phyloP scores from a whole-genome alignment of 495 filamentous ascomycete genomes.

The Penicillium soppii region DNA sequence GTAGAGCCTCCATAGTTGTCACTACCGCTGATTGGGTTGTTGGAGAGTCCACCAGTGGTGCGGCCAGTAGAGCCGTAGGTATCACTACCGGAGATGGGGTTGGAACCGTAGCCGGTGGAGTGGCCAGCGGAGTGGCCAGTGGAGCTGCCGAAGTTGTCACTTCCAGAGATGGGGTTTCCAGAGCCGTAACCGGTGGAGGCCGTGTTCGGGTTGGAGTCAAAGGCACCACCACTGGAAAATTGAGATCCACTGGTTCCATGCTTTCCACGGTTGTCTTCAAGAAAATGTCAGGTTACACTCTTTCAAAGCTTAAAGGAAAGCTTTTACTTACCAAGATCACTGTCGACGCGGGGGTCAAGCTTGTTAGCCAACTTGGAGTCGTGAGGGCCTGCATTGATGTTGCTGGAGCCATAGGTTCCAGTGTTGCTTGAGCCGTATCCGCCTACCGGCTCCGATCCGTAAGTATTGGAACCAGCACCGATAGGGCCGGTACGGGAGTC shows the following conservation, averaged over 20 bases:
- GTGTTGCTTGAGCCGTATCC: constrained; percentile 10
- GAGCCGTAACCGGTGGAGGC: constrained; percentile 12
- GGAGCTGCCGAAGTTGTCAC: neutral
- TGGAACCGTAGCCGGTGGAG: neutral
- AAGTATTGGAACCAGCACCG: neutral
- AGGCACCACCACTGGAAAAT: neutral
- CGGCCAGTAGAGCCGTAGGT: neutral
- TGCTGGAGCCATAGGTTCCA: constrained; percentile 15
- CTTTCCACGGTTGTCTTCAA: neutral
- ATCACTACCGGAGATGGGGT: neutral
- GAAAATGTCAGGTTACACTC: neutral
- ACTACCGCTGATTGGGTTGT: neutral
- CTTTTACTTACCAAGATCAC: constrained; percentile 20
- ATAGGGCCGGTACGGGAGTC: constrained; percentile 1
- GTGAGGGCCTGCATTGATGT: constrained; percentile 10
- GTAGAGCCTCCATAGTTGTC: constrained; percentile 7
- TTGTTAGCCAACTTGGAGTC: constrained; percentile 32
- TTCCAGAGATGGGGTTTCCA: neutral
- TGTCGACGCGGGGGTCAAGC: constrained; percentile 46
- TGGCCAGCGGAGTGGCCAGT: constrained; percentile 3
- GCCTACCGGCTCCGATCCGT: constrained; percentile 4
- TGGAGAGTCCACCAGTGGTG: constrained; percentile 10
- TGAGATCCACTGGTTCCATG: neutral
- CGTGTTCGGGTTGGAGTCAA: constrained; percentile 1
- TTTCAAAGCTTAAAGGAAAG: neutral